phyloP scores from a whole-genome alignment of 2,329 filamentous ascomycete species.

The Curvularia spicifera region DNA sequence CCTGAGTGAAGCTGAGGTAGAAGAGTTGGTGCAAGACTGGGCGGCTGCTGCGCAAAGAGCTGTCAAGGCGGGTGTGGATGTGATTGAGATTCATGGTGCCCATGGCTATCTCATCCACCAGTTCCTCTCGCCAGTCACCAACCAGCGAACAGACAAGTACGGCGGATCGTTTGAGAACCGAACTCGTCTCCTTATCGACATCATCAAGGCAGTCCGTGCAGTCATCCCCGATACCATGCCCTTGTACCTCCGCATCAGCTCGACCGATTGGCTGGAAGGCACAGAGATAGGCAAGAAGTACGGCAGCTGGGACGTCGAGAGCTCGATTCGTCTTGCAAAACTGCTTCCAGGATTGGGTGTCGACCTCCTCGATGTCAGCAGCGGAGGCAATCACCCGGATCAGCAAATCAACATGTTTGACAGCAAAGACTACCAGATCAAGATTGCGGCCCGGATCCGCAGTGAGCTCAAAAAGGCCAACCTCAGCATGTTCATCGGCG shows the following conservation, averaged over 20 bases:
- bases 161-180: conserved; percentile 53
- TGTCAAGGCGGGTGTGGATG: conserved; percentile 46
- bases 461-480: conserved; percentile 49
- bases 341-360: conserved; percentile 51
- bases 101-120: conserved; percentile 54
- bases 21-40: conserved; percentile 50
- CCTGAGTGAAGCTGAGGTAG: conserved; percentile 50
- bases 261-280: conserved; percentile 49
- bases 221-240: conserved; percentile 46
- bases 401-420: conserved; percentile 53
- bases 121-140: conserved; percentile 51
- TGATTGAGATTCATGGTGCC: conserved; percentile 53
- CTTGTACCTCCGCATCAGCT: conserved; percentile 45
- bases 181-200: conserved; percentile 50
- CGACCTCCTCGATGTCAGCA: conserved; percentile 56
- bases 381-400: conserved; percentile 53
- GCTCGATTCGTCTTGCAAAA: conserved; percentile 51
- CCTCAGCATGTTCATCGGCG: conserved; percentile 56
- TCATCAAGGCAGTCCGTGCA: conserved; percentile 46
- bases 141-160: conserved; percentile 52
- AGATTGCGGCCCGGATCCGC: conserved; percentile 55
- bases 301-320: conserved; percentile 52
- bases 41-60: conserved; percentile 47
- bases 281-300: conserved; percentile 37
- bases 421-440: conserved; percentile 56